phyloP scores from a whole-genome alignment of 441 rosid species.

The Manihot esculenta region DNA sequence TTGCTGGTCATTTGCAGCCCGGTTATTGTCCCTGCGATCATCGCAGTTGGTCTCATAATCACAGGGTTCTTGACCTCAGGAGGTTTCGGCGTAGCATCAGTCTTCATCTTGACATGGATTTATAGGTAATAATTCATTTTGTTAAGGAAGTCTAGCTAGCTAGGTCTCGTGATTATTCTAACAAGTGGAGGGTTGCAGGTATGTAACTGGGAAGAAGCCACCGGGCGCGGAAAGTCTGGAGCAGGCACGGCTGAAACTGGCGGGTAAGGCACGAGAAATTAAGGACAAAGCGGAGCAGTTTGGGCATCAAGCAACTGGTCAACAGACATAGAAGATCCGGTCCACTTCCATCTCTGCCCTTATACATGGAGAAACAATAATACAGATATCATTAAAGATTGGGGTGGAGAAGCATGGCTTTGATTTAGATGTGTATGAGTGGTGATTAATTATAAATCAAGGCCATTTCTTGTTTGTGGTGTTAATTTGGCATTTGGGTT shows the following conservation, averaged over 20 bases:
- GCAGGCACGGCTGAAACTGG: constrained; percentile 60
- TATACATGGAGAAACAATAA: background rate
- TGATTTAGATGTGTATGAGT: too few species aligned
- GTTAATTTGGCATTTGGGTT: too few species aligned
- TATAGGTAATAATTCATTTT: constrained; percentile 43
- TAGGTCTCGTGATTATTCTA: too few species aligned
- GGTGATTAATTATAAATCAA: too few species aligned
- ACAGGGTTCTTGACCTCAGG: constrained; percentile 78
- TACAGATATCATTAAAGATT: background rate
- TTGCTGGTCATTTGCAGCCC: constrained; percentile 81
- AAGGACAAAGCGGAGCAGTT: constrained; percentile 67
- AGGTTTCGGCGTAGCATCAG: constrained; percentile 70
- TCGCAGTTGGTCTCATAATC: constrained; percentile 43
- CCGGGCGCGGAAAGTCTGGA: constrained; percentile 67
- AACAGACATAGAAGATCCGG: background rate
- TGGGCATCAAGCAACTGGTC: constrained; percentile 35
- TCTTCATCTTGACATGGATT: constrained; percentile 77
- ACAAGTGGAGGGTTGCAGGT: constrained; percentile 33
- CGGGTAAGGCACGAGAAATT: constrained; percentile 64
- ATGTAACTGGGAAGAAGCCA: constrained; percentile 66
- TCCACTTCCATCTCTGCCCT: background rate
- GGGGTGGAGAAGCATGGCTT: too few species aligned
- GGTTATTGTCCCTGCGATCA: constrained; percentile 72
- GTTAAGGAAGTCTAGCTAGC: too few species aligned
- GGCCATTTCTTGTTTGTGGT: too few species aligned